Evolutionary conservation across 1,284 basidiomycete species (phyloP), one percentile per base, ranked within the genome.

Genomic region (Apiotrichum porosum): DNA sequence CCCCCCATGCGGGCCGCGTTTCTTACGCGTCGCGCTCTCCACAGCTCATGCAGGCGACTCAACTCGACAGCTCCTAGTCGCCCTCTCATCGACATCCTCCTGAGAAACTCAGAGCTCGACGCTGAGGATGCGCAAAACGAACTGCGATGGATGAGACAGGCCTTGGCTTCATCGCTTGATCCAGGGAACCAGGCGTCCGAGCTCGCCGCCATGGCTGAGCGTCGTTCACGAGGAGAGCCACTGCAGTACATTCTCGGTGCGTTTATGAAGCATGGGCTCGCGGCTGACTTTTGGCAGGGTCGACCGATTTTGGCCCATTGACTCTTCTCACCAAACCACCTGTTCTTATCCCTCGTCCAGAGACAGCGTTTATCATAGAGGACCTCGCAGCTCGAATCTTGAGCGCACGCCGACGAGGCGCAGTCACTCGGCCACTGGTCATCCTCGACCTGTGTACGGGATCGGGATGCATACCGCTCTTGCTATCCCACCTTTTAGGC

Each of bases 401-500:
- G n/a, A n/a, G n/a, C n/a, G n/a, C n/a, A n/a, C n/a, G n/a, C n/a
- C n/a, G n/a, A n/a, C n/a, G n/a, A n/a, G n/a, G n/a, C n/a, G n/a
- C n/a, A n/a, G n/a, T n/a, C n/a, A n/a, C n/a, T n/a, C 24, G 23
- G 47, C 46, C 47, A 14, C 23, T 49, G 60, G 31, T 49, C 12
- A 68, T 92, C 19, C 78, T 94, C 23, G 92, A 95, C 73, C 80
- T 95, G 35, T 91, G 91, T 64, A 92, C 90, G 2, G 92, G 92
- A 26, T 81, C 87, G 1, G 91, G 86, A 9, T 91, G 89, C 67
- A 91, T 95, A 44, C 84, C 89, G 0, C 79, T 94, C 31, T 77
- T 91, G 17, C 77, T 94, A 17, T 83, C 81, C 58, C 79, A 82
- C 58, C 68, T 81, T 36, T 80, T 81, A 67, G 79, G 79, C 26